A percentile compares a stretch with the other conserved stretches of the same genome.
Evolutionary conservation across 2,329 filamentous ascomycete species (phyloP).

Genomic region (Trichoderma oligosporum): DNA sequence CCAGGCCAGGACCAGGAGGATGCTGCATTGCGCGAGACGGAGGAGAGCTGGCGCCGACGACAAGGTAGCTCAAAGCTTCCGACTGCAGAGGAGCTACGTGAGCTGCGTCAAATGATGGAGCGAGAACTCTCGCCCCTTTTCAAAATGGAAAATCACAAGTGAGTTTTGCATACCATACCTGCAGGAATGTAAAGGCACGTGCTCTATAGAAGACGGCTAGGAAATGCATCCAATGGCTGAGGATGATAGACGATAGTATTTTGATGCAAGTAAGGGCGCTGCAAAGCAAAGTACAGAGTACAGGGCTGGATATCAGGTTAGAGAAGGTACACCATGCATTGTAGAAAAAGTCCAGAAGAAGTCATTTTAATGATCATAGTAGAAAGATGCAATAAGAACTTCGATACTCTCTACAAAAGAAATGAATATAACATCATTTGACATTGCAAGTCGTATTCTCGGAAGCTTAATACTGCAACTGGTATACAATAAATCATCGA

Average conservation of each 20-base stretch:
- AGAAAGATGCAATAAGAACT: not conserved
- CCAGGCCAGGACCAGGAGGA: constrained; percentile 46
- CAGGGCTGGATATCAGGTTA: not conserved
- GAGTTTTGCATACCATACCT: not conserved
- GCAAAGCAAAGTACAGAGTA: not conserved
- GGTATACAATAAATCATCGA: too few relatives aligned
- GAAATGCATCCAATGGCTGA: too few relatives aligned
- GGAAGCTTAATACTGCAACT: too few relatives aligned
- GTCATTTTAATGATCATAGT: too few relatives aligned
- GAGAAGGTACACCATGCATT: not conserved
- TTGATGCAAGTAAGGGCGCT: not conserved
- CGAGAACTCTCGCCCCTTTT: constrained; percentile 20
- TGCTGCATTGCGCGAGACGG: constrained; percentile 47
- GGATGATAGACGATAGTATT: not conserved
- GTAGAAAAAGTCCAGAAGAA: not conserved
- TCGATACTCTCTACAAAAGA: not conserved
- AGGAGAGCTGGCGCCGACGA: constrained; percentile 45
- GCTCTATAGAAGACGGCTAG: too few relatives aligned
- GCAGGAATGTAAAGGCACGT: not conserved
- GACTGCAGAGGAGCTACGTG: constrained; percentile 44
- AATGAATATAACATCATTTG: not conserved
- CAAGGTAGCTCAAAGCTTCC: constrained; percentile 39
- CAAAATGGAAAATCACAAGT: constrained; percentile 13
- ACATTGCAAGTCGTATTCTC: too few relatives aligned
- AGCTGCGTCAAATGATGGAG: constrained; percentile 37